Evolutionary conservation across 305 asterid genomes (phyloP).

Genomic region (Solanum hybrid): DNA sequence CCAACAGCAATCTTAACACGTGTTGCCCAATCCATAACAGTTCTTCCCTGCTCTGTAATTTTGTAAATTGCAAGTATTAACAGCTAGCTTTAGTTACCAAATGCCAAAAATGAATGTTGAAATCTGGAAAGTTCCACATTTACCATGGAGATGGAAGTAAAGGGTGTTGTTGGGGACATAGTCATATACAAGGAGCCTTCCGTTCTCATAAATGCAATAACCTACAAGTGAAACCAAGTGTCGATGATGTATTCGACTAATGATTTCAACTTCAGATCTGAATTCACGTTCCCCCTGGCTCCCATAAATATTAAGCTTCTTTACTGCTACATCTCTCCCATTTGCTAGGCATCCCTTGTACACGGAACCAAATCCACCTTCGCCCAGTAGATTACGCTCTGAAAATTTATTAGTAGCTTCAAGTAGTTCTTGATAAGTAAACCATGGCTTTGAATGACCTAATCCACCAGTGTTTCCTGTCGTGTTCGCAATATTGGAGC

Average conservation of each 20-base stretch:
- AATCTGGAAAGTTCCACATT: slow-evolving; percentile 3
- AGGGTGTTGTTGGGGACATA: slow-evolving; percentile 77
- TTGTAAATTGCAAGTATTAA: slow-evolving; percentile 8
- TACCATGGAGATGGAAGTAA: slow-evolving; percentile 95
- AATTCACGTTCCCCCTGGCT: slow-evolving; percentile 94
- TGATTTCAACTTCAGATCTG: slow-evolving; percentile 85
- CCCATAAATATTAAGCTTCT: slow-evolving; percentile 64
- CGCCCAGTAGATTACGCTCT: slow-evolving; percentile 54
- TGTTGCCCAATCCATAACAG: slow-evolving; percentile 66
- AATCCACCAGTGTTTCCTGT: slow-evolving; percentile 46
- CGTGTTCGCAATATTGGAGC: slow-evolving; percentile 23
- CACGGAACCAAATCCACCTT: slow-evolving; percentile 90
- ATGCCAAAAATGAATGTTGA: background rate
- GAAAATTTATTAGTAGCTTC: slow-evolving; percentile 67
- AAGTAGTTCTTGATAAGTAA: slow-evolving; percentile 55
- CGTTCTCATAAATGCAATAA: slow-evolving; percentile 68
- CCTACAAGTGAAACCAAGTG: slow-evolving; percentile 93
- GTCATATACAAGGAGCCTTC: slow-evolving; percentile 76
- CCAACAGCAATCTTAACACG: slow-evolving; percentile 81
- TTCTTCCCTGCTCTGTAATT: slow-evolving; percentile 40
- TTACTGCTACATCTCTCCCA: slow-evolving; percentile 81
- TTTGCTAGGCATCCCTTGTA: slow-evolving; percentile 66
- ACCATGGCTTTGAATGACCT: slow-evolving; percentile 63
- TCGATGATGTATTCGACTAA: slow-evolving; percentile 83
- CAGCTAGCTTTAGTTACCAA: slow-evolving; percentile 1